Base-by-base conservation (phyloP, 106 monocot species). In the Platanthera guangdongensis region DNA sequence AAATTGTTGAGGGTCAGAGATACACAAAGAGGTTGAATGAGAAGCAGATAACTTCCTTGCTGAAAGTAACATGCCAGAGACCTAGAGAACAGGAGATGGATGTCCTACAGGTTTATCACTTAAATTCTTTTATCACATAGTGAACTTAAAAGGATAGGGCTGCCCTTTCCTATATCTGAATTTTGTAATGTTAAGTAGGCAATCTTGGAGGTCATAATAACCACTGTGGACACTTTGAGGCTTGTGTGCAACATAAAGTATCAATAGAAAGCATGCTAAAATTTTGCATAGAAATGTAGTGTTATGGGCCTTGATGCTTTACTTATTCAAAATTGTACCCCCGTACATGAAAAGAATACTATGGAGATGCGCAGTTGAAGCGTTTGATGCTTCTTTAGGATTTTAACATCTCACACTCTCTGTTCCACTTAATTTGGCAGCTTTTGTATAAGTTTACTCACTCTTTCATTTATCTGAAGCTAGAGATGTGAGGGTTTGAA, bases 51-150 rank as follows among this genome's bases (percentile, higher is more conserved):
- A 95, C 95, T 77, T 92, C 95, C 50, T 77, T 95, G 62, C 75
- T 95, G 30, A 95, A 95, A 78, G 92, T 95, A 76, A 92, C 95
- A 8, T 95, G 95, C 81, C 95, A 92, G 79, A 92, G 95, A 78
- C 92, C 95, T 28, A 92, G 86, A 74, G 89, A 92, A 15, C 92
- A 89, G 46, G 95, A 95, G 77, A 83, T 83, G 84, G 92, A 90
- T 77, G 84, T 95, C 51, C 74, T 95, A 54, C 85, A 92, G 89
- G 95, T 95, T 22, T 57, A 64, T 51, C 15, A 18, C 47, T 70
- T 71, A 13, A 71, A 16, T 15, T 71, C 47, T 47, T 16, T 71
- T 55, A 54, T 15, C 15, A 55, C 55, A 13, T 15, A 4, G n/a
- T 55, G 13, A 14, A 2, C 55, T 55, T 5, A 55, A 55, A 16